Conservation (phyloP, 1,139 yeast genomes). For the Suhomyces panamericanus region DNA sequence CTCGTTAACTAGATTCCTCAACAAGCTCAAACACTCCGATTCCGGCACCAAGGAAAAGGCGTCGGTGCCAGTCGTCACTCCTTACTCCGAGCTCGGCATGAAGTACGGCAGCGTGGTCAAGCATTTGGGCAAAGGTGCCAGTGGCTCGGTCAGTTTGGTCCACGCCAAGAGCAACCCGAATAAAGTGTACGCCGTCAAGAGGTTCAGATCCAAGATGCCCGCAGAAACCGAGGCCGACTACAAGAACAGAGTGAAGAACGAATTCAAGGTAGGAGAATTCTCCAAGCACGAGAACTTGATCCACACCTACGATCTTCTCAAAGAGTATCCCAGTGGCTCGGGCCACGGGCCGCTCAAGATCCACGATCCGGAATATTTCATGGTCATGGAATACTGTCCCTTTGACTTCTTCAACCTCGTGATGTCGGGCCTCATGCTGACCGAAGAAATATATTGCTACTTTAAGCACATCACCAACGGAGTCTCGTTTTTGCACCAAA, state of each 20-base stretch:
- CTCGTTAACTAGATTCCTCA: constrained; percentile 40
- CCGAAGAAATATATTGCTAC: constrained; percentile 62
- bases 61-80: constrained; percentile 1
- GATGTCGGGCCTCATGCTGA: constrained; percentile 66
- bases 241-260: constrained; percentile 62
- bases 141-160: constrained; percentile 69
- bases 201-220: constrained; percentile 55
- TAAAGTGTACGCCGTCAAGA: constrained; percentile 65
- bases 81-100: constrained; percentile 22
- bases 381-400: constrained; percentile 76
- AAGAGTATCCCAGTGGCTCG: constrained; percentile 31
- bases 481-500: constrained; percentile 57
- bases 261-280: constrained; percentile 63
- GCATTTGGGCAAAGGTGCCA: constrained; percentile 71
- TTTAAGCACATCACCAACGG: constrained; percentile 67
- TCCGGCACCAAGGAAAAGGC: constrained; percentile 5
- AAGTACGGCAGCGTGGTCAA: constrained; percentile 63
- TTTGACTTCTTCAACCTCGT: constrained; percentile 76
- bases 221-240: constrained; percentile 58
- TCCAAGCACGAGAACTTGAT: constrained; percentile 64
- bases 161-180: constrained; percentile 45
- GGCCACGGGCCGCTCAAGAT: constrained; percentile 14
- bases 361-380: constrained; percentile 47
- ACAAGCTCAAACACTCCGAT: constrained; percentile 33
- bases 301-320: constrained; percentile 62